Conservation (phyloP, 306 rosid species). For the Macrotyloma uniflorum region DNA sequence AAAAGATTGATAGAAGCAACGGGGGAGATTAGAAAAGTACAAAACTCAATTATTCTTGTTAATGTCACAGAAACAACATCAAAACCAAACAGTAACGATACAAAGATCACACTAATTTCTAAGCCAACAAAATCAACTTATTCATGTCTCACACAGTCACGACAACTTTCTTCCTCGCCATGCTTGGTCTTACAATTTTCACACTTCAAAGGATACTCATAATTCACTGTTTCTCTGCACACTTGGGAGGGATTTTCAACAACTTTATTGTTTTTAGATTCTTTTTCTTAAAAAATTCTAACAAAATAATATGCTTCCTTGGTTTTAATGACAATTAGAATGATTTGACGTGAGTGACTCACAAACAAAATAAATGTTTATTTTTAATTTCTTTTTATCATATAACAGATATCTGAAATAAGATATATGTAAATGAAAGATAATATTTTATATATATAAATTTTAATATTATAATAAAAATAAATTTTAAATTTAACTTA, state of each 20-base stretch:
- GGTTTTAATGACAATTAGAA: no score
- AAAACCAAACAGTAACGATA: conserved; percentile 24
- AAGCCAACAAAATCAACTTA: conserved; percentile 38
- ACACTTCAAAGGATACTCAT: neutral
- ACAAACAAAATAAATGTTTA: no score
- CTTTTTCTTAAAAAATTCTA: neutral
- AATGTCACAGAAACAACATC: conserved; percentile 40
- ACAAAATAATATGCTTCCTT: neutral
- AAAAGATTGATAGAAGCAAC: conserved; percentile 31
- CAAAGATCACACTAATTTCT: conserved; percentile 34
- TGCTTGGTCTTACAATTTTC: conserved; percentile 22
- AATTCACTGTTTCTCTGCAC: conserved; percentile 39
- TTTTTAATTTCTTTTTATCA: no score
- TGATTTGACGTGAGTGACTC: conserved; percentile 31
- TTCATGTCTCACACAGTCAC: conserved; percentile 39
- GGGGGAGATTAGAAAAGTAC: conserved; percentile 37
- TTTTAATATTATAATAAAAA: no score
- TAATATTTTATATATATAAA: no score
- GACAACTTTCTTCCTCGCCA: conserved; percentile 40
- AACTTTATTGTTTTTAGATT: neutral
- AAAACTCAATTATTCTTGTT: conserved; percentile 39
- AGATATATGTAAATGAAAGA: no score
- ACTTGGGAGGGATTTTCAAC: conserved; percentile 33
- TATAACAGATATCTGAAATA: no score
- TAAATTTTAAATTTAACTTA: no score